A percentile compares a stretch with the other conserved stretches of the same genome.
These are phyloP conservation scores for Asterophora parasitica DNA, from an alignment of 768 basidiomycete genomes.

Conservation along the genomic window DNA sequence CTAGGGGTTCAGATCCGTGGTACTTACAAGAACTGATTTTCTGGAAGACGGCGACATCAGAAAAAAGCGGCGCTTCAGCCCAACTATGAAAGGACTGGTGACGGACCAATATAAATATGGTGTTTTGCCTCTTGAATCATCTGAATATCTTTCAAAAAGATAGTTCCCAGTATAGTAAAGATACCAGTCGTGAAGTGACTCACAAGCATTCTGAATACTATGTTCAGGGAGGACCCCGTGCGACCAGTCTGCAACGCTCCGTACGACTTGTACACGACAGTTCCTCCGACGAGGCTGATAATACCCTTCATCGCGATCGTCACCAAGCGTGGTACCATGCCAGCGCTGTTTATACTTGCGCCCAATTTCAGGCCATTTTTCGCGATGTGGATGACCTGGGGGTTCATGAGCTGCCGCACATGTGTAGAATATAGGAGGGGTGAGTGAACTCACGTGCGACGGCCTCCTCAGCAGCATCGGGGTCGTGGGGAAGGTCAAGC, in stretches of 20 bases:
- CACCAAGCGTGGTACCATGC: constrained; percentile 39
- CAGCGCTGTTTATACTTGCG: constrained; percentile 59
- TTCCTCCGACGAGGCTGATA: constrained; percentile 38
- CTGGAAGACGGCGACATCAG: constrained; percentile 17
- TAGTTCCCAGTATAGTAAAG: too few species aligned
- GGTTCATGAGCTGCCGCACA: not conserved
- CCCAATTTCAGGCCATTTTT: constrained; percentile 54
- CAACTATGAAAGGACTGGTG: not conserved
- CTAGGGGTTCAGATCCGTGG: not conserved
- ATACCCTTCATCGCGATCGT: constrained; percentile 33
- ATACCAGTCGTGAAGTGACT: constrained; percentile 23
- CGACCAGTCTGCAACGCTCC: constrained; percentile 91
- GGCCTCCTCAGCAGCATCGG: constrained; percentile 56
- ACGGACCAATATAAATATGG: constrained; percentile 87
- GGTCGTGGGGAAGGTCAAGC: constrained; percentile 78
- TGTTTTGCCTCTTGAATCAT: constrained; percentile 82
- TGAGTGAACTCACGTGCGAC: constrained; percentile 12
- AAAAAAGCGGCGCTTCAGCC: constrained; percentile 18
- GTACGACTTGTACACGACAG: constrained; percentile 74
- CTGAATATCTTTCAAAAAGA: constrained; percentile 44
- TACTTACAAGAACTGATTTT: constrained; percentile 87
- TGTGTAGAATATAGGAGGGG: not conserved
- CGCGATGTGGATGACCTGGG: constrained; percentile 60
- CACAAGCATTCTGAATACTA: constrained; percentile 92
- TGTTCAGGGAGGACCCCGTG: constrained; percentile 87